These are phyloP conservation scores for Botrytis cinerea DNA, from an alignment of 2,329 filamentous ascomycete species.

Conservation along the genomic window DNA sequence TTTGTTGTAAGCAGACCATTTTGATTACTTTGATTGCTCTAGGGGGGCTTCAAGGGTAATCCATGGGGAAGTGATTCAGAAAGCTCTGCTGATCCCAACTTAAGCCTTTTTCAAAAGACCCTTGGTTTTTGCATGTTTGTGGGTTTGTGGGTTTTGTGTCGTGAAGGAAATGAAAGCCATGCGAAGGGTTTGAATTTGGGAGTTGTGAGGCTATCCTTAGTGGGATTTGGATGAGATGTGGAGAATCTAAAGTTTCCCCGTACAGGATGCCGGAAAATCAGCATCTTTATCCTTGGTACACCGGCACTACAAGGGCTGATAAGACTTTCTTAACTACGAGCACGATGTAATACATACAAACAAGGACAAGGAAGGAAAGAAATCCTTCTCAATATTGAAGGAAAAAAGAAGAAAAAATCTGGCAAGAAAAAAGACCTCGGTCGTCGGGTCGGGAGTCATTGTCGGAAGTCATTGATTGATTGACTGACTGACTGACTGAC, in stretches of 20 bases:
- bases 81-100: constrained; percentile 19
- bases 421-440: neutral
- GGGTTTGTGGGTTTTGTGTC: neutral
- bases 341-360: neutral
- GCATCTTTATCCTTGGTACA: constrained; percentile 19
- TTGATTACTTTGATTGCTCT: neutral
- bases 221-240: constrained; percentile 14
- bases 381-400: neutral
- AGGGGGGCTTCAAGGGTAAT: neutral
- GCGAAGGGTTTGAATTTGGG: constrained; percentile 9
- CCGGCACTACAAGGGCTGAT: neutral
- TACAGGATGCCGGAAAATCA: constrained; percentile 14
- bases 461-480: neutral
- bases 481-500: neutral
- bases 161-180: neutral
- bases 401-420: neutral
- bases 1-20: constrained; percentile 16
- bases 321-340: neutral
- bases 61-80: neutral
- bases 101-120: constrained; percentile 11
- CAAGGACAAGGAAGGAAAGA: neutral
- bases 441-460: no score
- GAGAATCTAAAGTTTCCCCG: constrained; percentile 18
- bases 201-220: neutral
- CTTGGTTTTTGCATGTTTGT: neutral